Evolutionary conservation across 169 alveolate genomes (phyloP).

Genomic region (Theileria annulata): DNA sequence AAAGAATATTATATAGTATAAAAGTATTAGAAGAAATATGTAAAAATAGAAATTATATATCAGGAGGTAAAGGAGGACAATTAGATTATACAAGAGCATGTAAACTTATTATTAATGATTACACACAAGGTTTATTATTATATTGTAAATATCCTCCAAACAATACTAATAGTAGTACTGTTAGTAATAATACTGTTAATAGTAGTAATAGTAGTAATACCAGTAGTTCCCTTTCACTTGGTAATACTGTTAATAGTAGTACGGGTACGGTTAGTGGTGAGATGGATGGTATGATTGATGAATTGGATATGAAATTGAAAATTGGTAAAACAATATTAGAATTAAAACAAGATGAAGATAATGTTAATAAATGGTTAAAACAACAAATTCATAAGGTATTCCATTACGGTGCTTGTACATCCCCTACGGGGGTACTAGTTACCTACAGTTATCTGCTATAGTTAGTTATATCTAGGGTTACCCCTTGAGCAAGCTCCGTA

Average conservation of each 20-base stretch:
- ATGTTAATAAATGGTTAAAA: slow-evolving; percentile 57
- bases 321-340: slow-evolving; percentile 3
- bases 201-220: not conserved
- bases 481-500: too few relatives aligned
- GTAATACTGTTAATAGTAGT: not conserved
- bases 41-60: slow-evolving; percentile 73
- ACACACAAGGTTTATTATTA: slow-evolving; percentile 90
- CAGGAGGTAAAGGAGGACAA: slow-evolving; percentile 92
- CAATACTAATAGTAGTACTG: not conserved
- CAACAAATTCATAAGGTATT: slow-evolving; percentile 19
- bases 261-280: not conserved
- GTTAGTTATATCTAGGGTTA: too few relatives aligned
- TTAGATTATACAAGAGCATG: slow-evolving; percentile 94
- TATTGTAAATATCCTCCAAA: slow-evolving; percentile 73
- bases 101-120: slow-evolving; percentile 91
- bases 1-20: slow-evolving; percentile 70
- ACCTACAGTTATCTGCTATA: too few relatives aligned
- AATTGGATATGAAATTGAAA: not conserved
- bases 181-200: not conserved
- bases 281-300: slow-evolving; percentile 1
- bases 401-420: not conserved
- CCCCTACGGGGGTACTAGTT: too few relatives aligned
- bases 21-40: slow-evolving; percentile 82
- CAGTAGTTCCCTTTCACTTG: not conserved
- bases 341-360: slow-evolving; percentile 22